phyloP scores from a whole-genome alignment of 768 basidiomycete genomes.

The Myochromella boudieri region DNA sequence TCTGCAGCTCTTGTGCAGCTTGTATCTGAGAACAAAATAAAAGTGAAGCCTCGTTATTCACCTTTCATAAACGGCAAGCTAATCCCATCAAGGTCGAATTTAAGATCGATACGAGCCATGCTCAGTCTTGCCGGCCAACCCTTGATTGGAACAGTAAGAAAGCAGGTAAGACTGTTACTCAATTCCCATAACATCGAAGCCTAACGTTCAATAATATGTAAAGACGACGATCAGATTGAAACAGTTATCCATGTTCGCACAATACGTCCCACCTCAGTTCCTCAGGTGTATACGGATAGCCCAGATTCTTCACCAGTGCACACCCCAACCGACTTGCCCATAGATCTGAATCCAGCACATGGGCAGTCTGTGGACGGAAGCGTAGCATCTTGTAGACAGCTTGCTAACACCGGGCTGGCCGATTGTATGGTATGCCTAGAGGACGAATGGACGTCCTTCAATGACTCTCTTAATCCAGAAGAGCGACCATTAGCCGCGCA shows the following conservation, averaged over 20 bases:
- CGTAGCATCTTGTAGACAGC: slow-evolving; percentile 48
- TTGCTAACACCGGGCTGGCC: slow-evolving; percentile 30
- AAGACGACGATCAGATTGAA: slow-evolving; percentile 87
- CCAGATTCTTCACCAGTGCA: slow-evolving; percentile 16
- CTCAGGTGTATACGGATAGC: slow-evolving; percentile 16
- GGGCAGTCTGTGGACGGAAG: slow-evolving; percentile 41
- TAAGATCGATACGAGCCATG: slow-evolving; percentile 61
- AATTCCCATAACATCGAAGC: no score
- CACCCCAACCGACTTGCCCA: slow-evolving; percentile 16
- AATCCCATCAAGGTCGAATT: slow-evolving; percentile 66
- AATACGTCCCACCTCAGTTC: slow-evolving; percentile 15
- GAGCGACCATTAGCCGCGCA: slow-evolving; percentile 28
- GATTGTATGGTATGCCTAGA: slow-evolving; percentile 48
- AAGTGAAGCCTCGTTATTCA: slow-evolving; percentile 15
- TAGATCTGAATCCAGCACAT: slow-evolving; percentile 32
- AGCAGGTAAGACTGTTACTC: no score
- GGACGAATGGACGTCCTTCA: slow-evolving; percentile 35
- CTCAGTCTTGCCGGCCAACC: slow-evolving; percentile 51
- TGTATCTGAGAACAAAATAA: slow-evolving; percentile 81
- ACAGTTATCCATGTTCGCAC: slow-evolving; percentile 56
- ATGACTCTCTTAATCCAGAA: slow-evolving; percentile 24
- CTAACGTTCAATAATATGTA: slow-evolving; percentile 3
- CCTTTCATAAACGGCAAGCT: no score
- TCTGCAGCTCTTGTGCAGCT: slow-evolving; percentile 72
- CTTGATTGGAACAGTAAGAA: slow-evolving; percentile 90